Conservation (phyloP, 208 protist genomes). For the Leishmania braziliensis region DNA sequence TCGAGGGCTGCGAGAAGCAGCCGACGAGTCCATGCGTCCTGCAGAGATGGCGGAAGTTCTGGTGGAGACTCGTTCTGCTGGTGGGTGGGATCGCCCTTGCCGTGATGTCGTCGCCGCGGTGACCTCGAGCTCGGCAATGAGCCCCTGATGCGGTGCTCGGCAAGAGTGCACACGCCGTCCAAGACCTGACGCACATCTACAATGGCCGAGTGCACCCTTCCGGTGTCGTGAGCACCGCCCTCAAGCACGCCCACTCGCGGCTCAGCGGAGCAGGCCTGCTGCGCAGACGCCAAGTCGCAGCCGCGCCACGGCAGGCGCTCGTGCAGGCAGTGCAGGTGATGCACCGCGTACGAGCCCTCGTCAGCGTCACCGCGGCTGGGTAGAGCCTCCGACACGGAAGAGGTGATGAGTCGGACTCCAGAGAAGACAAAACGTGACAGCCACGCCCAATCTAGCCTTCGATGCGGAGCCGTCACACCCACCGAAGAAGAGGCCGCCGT, state of each 20-base stretch:
- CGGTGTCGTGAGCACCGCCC: constrained; percentile 7
- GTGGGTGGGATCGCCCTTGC: neutral
- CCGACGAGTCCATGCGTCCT: constrained; percentile 39
- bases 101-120: constrained; percentile 5
- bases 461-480: neutral
- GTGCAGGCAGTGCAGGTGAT: constrained; percentile 14
- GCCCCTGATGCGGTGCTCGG: constrained; percentile 18
- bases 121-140: neutral
- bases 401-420: constrained; percentile 13
- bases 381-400: neutral
- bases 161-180: constrained; percentile 27
- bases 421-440: constrained; percentile 27
- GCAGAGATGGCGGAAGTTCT: constrained; percentile 10
- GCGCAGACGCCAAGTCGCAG: constrained; percentile 46
- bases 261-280: constrained; percentile 40
- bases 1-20: constrained; percentile 56
- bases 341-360: neutral
- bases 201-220: constrained; percentile 45
- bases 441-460: constrained; percentile 30
- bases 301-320: constrained; percentile 62
- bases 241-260: constrained; percentile 40
- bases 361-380: constrained; percentile 4
- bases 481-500: neutral
- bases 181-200: constrained; percentile 27
- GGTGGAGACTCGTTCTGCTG: neutral